Base-by-base conservation (phyloP, 441 rosid genomes). In the Manihot esculenta region DNA sequence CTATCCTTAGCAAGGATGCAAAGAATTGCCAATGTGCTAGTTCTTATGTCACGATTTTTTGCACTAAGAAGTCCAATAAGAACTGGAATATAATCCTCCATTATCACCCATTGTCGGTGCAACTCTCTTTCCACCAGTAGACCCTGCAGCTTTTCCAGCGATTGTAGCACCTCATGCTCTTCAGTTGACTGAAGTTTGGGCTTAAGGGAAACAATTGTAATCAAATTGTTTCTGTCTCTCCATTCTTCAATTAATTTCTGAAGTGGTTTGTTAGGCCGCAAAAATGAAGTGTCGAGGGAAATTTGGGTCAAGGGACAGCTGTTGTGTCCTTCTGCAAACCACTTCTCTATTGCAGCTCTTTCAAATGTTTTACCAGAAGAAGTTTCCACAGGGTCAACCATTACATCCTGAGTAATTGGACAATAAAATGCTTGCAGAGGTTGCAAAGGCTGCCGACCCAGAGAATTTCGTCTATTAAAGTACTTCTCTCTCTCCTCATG, bases 361-460 rank as follows among this genome's bases (percentile, higher is more conserved):
- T 82, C 85, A 5, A 77, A 82, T 18, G 85, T 82, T 54, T 68
- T 70, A 24, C 81, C 81, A 11, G 79, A 74, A 8, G 78, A 79
- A 44, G 51, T 75, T 68, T 82, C 85, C 58, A 82, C 85, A 5
- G 85, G 85, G 64, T 82, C 83, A 24, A 33, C 79, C 85, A 82
- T 82, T 38, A 82, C 76, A 44, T 70, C 79, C 54, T 55, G 73
- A 62, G 83, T 79, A 61, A 82, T 79, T 4, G 83, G 79, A 73
- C 85, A 82, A 38, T 41, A 75, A 68, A 82, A 82, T n/a, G 85
- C 72, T 21, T 48, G 64, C 51, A 82, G 81, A 66, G 83, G 79
- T 44, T 77, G 74, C 73, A 82, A 49, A 1, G 79, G 75, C 68
- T 77, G 81, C 64, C 35, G 70, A 24, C 81, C 62, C 18, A 82